phyloP scores from a whole-genome alignment of 73 alveolate genomes.

The Blepharisma stoltei region DNA sequence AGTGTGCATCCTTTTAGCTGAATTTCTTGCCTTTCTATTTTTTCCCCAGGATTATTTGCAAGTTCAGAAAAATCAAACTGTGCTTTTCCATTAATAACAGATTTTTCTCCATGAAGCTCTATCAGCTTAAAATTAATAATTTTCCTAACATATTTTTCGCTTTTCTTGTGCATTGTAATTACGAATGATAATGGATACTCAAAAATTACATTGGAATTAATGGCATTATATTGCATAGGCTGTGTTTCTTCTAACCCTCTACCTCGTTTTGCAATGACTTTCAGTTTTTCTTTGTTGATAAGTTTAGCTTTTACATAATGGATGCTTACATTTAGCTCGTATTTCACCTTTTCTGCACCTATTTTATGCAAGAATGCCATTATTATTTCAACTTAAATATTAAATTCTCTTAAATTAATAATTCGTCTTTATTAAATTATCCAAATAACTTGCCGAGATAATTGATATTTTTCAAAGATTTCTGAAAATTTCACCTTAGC shows the following conservation, averaged over 20 bases:
- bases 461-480: too few relatives aligned
- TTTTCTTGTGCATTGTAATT: slow-evolving; percentile 24
- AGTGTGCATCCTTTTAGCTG: background rate
- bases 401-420: too few relatives aligned
- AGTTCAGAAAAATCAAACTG: background rate
- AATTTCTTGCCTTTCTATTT: background rate
- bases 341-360: slow-evolving; percentile 24
- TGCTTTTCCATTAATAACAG: background rate
- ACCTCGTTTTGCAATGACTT: slow-evolving; percentile 14
- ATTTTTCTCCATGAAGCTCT: background rate
- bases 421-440: too few relatives aligned
- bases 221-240: background rate
- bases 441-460: too few relatives aligned
- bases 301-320: background rate
- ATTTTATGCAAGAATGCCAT: background rate
- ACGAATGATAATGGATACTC: background rate
- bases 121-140: background rate
- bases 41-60: background rate
- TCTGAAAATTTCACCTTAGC: too few relatives aligned
- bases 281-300: background rate
- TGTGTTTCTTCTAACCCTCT: background rate
- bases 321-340: background rate
- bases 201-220: background rate
- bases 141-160: background rate
- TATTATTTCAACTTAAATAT: too few relatives aligned